Evolutionary conservation across 1,284 basidiomycete genomes (phyloP).

Genomic region (Ustilago xerochloae): DNA sequence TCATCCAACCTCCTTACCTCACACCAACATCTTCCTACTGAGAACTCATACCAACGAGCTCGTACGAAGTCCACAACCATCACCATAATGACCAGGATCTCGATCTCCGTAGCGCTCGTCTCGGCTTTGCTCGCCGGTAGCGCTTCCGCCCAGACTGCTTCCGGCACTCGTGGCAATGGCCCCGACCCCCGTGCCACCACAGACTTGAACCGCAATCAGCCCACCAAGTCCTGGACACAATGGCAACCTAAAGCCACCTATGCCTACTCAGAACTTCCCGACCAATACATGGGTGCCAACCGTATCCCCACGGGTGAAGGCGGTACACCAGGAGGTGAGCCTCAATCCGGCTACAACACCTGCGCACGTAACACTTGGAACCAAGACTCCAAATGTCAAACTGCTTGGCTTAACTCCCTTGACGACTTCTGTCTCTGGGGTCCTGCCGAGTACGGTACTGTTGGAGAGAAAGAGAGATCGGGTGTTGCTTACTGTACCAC

Average conservation of each 20-base stretch:
- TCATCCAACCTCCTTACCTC: background rate
- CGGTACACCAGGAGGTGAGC: conserved; percentile 35
- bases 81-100: conserved; percentile 31
- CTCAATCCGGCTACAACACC: conserved; percentile 58
- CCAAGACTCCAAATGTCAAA: conserved; percentile 59
- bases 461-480: conserved; percentile 60
- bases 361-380: conserved; percentile 53
- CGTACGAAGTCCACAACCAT: background rate
- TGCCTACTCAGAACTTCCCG: conserved; percentile 46
- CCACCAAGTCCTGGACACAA: conserved; percentile 58
- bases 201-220: conserved; percentile 46
- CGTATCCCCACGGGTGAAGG: conserved; percentile 44
- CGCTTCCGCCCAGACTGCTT: conserved; percentile 12
- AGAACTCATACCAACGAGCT: background rate
- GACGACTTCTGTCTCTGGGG: conserved; percentile 66
- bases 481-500: conserved; percentile 66
- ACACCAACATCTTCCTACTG: background rate
- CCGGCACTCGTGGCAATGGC: conserved; percentile 20
- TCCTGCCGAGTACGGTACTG: conserved; percentile 38
- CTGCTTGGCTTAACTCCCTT: conserved; percentile 61
- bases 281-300: conserved; percentile 59
- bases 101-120: conserved; percentile 16
- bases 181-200: conserved; percentile 43
- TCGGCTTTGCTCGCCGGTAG: conserved; percentile 14
- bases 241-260: conserved; percentile 61